Conservation (phyloP, 768 basidiomycete genomes). For the Russula sp. region DNA sequence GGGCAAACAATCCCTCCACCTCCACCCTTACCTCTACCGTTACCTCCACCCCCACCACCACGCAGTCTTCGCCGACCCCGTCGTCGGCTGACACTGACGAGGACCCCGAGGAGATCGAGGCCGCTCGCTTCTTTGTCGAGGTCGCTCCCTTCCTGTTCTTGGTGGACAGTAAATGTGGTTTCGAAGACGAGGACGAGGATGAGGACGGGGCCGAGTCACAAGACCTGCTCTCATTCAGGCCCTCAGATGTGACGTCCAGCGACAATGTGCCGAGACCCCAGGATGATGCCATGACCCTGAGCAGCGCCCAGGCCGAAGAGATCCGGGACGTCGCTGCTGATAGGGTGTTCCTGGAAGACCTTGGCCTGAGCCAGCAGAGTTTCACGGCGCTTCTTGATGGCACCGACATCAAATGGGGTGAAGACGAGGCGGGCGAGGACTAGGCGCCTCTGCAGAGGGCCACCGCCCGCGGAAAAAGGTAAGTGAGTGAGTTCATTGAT, state of each 20-base stretch:
- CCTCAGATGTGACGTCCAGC: not conserved
- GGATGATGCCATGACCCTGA: not conserved
- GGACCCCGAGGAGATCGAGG: not conserved
- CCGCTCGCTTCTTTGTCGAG: not conserved
- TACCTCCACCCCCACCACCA: not conserved
- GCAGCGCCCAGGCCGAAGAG: conserved; percentile 21
- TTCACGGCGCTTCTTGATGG: conserved; percentile 9
- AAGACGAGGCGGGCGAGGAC: not conserved
- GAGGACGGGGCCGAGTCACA: not conserved
- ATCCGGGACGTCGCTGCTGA: conserved; percentile 21
- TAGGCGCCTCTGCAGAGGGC: not conserved
- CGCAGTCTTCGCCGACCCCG: not conserved
- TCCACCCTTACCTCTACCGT: not conserved
- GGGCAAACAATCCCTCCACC: not conserved
- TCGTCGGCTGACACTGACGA: not conserved
- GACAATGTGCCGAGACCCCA: not conserved
- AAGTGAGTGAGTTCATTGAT: not conserved
- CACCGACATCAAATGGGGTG: not conserved
- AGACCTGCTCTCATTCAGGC: not conserved
- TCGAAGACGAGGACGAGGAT: not conserved
- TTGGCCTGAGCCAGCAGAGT: conserved; percentile 5
- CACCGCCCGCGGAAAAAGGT: not conserved
- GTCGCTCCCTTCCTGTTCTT: not conserved
- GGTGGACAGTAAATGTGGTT: not conserved
- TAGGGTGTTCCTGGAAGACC: conserved; percentile 21